Evolutionary conservation across 108 stramenopile species (phyloP), one percentile per base, ranked within the genome.

Genomic region (Fragilaria crotonensis): DNA sequence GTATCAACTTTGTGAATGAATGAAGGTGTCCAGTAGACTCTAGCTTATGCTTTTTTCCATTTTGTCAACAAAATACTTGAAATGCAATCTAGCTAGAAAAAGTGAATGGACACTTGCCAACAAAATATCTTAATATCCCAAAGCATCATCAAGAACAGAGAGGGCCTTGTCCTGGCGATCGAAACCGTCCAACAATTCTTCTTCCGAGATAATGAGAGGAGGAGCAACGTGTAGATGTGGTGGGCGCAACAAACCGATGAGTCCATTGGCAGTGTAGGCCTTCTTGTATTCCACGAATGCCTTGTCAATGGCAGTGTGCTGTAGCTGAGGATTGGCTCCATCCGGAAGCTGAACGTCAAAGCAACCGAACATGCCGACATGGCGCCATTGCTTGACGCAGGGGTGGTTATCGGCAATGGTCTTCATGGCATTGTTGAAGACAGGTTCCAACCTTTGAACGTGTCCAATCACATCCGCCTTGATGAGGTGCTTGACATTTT

Each of bases 211-310:
- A 4, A 64, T 25, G 26, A 78, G 67, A n/a, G 77, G 77, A 18
- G 77, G 77, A 1, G 72, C 68, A 28, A 73, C 66, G 58, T 78
- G 77, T 55, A 78, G 26, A 49, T 67, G 62, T 28, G 68, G 71
- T 21, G 63, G 52, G 22, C 77, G 63, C 47, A 73, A 33, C 26
- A 78, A 48, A 2, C 68, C 67, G 21, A 73, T 52, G 31, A 78
- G 54, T 0, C 77, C 77, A 32, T 73, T 61, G 0, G 51, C 72
- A 20, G 51, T 69, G 45, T 59, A 54, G 14, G 72, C 68, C 52
- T 66, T 46, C 36, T 64, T 66, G 60, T 76, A 76, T 50, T 41
- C 58, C 9, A 57, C 68, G 49, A 71, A 71, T 30, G 70, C 76
- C 22, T 56, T 57, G 46, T 57, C 58, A 48, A 66, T 49, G 17